Conservation (phyloP, 139 green algal genomes). For the Pleodorina starrii region DNA sequence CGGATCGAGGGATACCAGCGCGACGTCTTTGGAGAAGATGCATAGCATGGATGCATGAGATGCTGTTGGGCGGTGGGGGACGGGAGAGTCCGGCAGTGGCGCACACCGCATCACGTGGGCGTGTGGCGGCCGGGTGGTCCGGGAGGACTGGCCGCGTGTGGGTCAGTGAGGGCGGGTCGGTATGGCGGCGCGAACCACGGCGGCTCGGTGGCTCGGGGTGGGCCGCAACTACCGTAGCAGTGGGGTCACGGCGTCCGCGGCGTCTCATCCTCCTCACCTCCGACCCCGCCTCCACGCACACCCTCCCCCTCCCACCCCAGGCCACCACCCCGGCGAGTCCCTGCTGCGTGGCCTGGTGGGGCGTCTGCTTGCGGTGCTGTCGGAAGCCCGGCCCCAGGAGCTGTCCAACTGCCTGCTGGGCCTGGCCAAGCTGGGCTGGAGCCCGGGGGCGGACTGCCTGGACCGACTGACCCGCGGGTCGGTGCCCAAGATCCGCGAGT, state of each 20-base stretch:
- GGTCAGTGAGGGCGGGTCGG: too few species aligned
- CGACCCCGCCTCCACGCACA: not conserved
- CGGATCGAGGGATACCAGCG: too few species aligned
- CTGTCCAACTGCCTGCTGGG: constrained; percentile 41
- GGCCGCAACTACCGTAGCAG: not conserved
- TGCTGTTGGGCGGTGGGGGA: too few species aligned
- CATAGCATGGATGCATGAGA: too few species aligned
- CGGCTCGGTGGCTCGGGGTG: not conserved
- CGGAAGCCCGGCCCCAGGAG: not conserved
- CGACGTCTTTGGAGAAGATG: too few species aligned
- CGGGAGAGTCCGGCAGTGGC: too few species aligned
- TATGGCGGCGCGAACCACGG: not conserved
- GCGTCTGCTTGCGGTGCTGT: not conserved
- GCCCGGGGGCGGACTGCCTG: not conserved
- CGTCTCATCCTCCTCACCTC: not conserved
- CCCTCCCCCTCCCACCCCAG: not conserved
- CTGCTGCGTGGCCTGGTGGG: not conserved
- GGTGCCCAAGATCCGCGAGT: not conserved
- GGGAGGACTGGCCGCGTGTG: too few species aligned
- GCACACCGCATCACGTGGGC: too few species aligned
- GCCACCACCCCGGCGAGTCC: not conserved
- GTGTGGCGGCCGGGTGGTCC: too few species aligned
- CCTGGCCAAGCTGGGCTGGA: constrained; percentile 17
- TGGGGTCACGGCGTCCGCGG: not conserved
- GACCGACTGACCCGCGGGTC: not conserved